Base-by-base conservation (phyloP, 1,284 basidiomycete species). In the Ceratobasidium sp. region DNA sequence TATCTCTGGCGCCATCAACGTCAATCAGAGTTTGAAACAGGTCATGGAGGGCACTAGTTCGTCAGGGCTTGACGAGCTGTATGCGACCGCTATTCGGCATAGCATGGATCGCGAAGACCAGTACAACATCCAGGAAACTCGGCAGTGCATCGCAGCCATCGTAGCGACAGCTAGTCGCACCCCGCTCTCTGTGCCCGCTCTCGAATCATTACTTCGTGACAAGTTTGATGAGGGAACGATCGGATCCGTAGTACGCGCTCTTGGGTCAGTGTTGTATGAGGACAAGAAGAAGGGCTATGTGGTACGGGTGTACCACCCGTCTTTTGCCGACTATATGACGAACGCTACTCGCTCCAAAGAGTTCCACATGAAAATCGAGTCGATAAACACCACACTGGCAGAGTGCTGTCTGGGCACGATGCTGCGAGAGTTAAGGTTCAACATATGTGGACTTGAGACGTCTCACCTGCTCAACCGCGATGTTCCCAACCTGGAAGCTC, bases 251-350 rank as follows among this genome's bases (percentile, higher is more conserved):
- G 57, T 73, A 1, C 41, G 7, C n/a, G n/a, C 18, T 7, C 62
- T 74, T 2, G 62, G 66, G 8, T 72, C 73, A 3, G 73, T 74
- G 2, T 26, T 74, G 16, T 61, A 72, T 35, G 59, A 44, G 32
- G 63, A 71, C 55, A 52, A 61, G 38, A 23, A 41, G 0, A 13
- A 8, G 9, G 47, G 30, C 5, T 58, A 26, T 43, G 59, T 63
- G 23, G 62, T 74, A 8, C 50, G 73, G 18, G 44, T 73, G 1
- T 73, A 59, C 41, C 62, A 74, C 55, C 71, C 63, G 7, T 72
- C 70, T 1, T 74, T 74, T 26, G 62, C 52, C 0, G 71, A 74
- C 35, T 74, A 58, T 57, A 23, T 69, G 38, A 50, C 62, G 4
- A 55, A 72, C 14, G 38, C 21, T 3, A 26, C 41, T n/a, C 62